These are phyloP conservation scores for Oryza nivara DNA, from an alignment of 176 grass and related monocot species.

Conservation along the genomic window DNA sequence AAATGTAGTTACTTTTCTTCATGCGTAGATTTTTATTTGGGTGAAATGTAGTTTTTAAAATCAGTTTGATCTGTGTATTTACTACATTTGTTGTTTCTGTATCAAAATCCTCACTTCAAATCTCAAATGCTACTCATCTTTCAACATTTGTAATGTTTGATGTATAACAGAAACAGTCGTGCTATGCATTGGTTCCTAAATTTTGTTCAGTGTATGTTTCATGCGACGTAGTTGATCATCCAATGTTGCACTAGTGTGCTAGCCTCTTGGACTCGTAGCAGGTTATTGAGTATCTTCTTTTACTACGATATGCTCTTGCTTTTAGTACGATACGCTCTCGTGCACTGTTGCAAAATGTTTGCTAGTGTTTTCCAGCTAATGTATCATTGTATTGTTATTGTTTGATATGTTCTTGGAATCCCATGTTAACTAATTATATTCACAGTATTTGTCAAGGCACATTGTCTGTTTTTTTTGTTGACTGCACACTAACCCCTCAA, in stretches of 20 bases:
- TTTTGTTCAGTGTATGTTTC: not conserved
- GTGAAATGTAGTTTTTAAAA: not conserved
- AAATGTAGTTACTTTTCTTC: not conserved
- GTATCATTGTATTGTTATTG: not conserved
- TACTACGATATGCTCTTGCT: no score
- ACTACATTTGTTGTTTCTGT: not conserved
- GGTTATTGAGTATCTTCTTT: no score
- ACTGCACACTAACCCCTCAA: not conserved
- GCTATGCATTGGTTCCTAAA: not conserved
- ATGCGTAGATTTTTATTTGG: no score
- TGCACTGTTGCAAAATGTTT: not conserved
- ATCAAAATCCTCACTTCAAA: not conserved
- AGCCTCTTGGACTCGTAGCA: not conserved
- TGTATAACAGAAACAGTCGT: not conserved
- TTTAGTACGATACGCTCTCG: no score
- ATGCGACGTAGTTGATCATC: not conserved
- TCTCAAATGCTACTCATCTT: not conserved
- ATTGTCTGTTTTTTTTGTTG: not conserved
- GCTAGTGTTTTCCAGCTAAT: not conserved
- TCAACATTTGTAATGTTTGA: no score
- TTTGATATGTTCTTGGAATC: not conserved
- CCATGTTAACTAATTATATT: not conserved
- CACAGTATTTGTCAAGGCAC: not conserved
- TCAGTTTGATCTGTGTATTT: not conserved
- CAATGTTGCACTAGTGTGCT: not conserved